Percentiles rank a stretch among this genome's conserved stretches.
Conservation (phyloP, 2,329 filamentous ascomycete species). For the Trichoderma sp. region DNA sequence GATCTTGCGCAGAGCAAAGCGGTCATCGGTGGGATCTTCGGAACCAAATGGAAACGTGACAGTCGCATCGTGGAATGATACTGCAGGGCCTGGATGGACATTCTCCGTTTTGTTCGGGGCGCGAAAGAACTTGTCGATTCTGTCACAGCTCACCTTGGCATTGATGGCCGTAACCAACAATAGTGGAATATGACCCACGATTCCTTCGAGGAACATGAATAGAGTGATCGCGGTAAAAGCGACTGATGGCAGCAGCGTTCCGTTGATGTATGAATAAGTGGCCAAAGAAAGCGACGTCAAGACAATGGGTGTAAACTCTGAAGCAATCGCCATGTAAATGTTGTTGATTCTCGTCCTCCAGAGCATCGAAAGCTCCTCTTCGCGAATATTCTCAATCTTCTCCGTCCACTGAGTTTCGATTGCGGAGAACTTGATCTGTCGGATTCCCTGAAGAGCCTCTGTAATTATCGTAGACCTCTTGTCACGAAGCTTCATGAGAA, state of each 20-base stretch:
- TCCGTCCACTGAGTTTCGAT: slow-evolving; percentile 13
- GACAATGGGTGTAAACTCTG: slow-evolving; percentile 4
- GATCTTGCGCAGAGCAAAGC: slow-evolving; percentile 9
- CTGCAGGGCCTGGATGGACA: not conserved
- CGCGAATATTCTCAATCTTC: slow-evolving; percentile 13
- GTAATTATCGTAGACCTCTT: not conserved
- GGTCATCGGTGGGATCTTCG: not conserved
- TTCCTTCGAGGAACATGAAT: slow-evolving; percentile 15
- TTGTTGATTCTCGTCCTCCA: slow-evolving; percentile 9
- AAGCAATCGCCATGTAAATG: slow-evolving; percentile 16
- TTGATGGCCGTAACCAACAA: slow-evolving; percentile 6
- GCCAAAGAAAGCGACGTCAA: slow-evolving; percentile 10
- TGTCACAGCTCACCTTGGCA: slow-evolving; percentile 9
- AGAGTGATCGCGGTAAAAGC: slow-evolving; percentile 20
- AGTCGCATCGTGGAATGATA: not conserved
- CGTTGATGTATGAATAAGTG: slow-evolving; percentile 13
- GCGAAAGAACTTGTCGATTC: slow-evolving; percentile 16
- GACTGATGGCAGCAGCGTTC: slow-evolving; percentile 11
- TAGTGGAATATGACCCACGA: slow-evolving; percentile 3
- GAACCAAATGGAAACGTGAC: not conserved
- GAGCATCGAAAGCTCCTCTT: slow-evolving; percentile 5
- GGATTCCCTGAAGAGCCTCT: slow-evolving; percentile 8
- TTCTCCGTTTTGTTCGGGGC: slow-evolving; percentile 2
- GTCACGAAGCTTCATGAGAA: slow-evolving; percentile 6
- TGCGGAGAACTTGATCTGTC: slow-evolving; percentile 23